Conservation (phyloP, 208 protist species). For the Crithidia thermophila region DNA sequence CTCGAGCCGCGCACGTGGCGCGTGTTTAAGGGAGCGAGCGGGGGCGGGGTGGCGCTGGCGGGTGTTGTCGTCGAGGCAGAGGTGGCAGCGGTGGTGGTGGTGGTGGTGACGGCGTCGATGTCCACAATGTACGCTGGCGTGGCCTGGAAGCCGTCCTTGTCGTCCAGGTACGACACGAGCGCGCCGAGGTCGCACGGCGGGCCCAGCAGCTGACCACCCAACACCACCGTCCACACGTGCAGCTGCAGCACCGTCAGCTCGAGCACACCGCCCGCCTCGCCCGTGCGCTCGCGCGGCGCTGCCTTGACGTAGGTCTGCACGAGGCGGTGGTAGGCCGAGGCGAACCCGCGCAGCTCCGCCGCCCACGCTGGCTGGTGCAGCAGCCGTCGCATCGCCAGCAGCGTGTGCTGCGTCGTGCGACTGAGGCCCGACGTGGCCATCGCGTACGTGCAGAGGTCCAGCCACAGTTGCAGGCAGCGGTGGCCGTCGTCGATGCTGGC, state of each 20-base stretch:
- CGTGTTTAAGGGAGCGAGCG: no score
- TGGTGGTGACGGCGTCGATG: constrained; percentile 11
- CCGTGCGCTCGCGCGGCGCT: neutral
- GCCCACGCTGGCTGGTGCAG: constrained; percentile 36
- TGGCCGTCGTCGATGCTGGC: constrained; percentile 9
- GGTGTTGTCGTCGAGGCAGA: neutral
- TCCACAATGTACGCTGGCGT: constrained; percentile 21
- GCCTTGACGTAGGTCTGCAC: constrained; percentile 24
- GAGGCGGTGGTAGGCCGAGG: constrained; percentile 18
- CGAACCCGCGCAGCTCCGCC: constrained; percentile 33
- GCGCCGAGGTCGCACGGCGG: constrained; percentile 13
- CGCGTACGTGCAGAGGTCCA: constrained; percentile 29
- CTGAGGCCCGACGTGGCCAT: constrained; percentile 35
- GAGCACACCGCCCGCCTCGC: constrained; percentile 3
- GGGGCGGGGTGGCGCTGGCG: neutral
- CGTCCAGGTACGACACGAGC: constrained; percentile 21
- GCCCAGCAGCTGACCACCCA: constrained; percentile 41
- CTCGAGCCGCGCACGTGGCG: constrained; percentile 24
- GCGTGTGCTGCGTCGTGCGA: constrained; percentile 30
- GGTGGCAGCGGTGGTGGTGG: neutral
- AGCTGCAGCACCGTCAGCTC: constrained; percentile 23
- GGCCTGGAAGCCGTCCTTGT: constrained; percentile 16
- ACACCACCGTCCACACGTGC: constrained; percentile 31
- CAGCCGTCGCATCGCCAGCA: constrained; percentile 32
- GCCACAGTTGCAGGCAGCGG: constrained; percentile 22